Percentiles rank a stretch among this genome's conserved stretches.
These are phyloP conservation scores for Benincasa hispida DNA, from an alignment of 306 rosid species.

Conservation along the genomic window DNA sequence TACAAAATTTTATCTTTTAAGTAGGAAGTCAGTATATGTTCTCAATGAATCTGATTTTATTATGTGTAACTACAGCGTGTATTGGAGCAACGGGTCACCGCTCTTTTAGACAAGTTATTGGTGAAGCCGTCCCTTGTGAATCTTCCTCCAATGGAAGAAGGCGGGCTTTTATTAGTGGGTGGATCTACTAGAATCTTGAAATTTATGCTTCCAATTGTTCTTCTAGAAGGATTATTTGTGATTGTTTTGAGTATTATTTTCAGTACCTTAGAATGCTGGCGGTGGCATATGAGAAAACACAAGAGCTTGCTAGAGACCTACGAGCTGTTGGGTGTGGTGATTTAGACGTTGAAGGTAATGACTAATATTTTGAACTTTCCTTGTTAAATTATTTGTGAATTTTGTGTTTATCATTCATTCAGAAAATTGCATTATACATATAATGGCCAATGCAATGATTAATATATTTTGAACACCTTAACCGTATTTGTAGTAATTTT, in stretches of 20 bases:
- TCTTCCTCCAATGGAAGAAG: conserved; percentile 89
- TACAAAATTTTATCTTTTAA: background rate
- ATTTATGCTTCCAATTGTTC: background rate
- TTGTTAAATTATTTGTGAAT: background rate
- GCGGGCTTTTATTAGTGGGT: conserved; percentile 92
- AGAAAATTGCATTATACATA: background rate
- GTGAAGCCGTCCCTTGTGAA: conserved; percentile 86
- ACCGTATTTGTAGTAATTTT: background rate
- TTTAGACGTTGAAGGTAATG: conserved; percentile 93
- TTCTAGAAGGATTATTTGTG: conserved; percentile 10
- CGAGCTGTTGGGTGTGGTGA: conserved; percentile 93
- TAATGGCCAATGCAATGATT: too few relatives aligned
- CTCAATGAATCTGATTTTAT: background rate
- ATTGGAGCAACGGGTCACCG: conserved; percentile 84
- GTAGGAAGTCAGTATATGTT: background rate
- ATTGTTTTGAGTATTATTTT: conserved; percentile 22
- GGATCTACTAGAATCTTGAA: conserved; percentile 9
- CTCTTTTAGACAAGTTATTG: conserved; percentile 77
- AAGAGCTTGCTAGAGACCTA: conserved; percentile 87
- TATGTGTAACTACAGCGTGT: conserved; percentile 58
- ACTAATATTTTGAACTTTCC: background rate
- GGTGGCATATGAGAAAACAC: conserved; percentile 94
- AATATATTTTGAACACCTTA: background rate
- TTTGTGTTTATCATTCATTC: background rate
- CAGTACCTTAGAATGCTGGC: conserved; percentile 99